Evolutionary conservation across 2,329 filamentous ascomycete genomes (phyloP), one percentile per base, ranked within the genome.

Genomic region (Whalleya microplaca): DNA sequence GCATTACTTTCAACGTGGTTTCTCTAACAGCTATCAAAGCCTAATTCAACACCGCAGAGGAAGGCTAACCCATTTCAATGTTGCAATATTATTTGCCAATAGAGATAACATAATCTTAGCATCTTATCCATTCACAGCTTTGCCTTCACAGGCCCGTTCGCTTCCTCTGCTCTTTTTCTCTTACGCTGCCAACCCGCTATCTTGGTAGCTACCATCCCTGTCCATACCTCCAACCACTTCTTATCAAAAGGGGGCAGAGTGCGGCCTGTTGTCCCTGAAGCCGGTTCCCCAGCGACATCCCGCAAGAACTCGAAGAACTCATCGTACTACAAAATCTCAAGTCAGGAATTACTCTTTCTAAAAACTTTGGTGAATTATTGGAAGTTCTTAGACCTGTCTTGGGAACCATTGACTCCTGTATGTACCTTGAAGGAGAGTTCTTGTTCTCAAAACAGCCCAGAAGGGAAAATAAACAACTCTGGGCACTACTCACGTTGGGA

Each of bases 181-280:
- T 67, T 66, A 4, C 64, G 54, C 45, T 71, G 65, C 54, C 71
- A 73, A 1, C 64, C 63, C 37, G 61, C 58, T 10, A 70, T 64
- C 58, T 73, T 73, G 9, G 65, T 51, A 1, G 50, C 58, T 2
- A 68, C 61, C 69, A 73, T 73, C 0, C 64, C 63, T 21, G 63
- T 62, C 71, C 71, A 73, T 3, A 69, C 41, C 2, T 71, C 67
- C 1, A 71, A 52, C 75, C 75, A 78, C 20, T 69, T 69, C 21
- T 70, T 69, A 12, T 79, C 72, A 50, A 79, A 81, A 2, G 66
- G 68, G 1, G 77, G 77, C 27, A 81, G 59, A 10, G 64, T 64
- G 6, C 77, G 71, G 0, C 77, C 78, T 0, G 71, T 72, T 2
- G 70, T 70, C 0, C 72, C 74, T 4, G 69, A 62, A 0, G 62